Percentiles rank a stretch among this genome's conserved stretches.
These are phyloP conservation scores for Acacia confusa DNA, from an alignment of 306 rosid species.

Conservation along the genomic window DNA sequence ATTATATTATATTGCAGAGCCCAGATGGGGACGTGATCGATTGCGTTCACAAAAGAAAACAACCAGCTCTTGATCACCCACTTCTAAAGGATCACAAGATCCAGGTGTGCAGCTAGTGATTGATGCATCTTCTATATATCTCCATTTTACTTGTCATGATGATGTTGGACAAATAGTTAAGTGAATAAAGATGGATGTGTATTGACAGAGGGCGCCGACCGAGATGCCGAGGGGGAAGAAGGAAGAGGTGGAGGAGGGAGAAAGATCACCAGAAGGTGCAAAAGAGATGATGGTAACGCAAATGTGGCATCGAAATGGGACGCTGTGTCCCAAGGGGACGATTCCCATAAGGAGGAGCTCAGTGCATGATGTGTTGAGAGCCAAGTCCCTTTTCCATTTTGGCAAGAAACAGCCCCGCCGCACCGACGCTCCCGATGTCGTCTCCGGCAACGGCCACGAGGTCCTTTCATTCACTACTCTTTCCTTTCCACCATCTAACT, in stretches of 20 bases:
- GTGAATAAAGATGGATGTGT: background rate
- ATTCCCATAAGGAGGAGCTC: constrained; percentile 76
- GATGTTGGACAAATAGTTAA: background rate
- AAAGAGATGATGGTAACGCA: constrained; percentile 40
- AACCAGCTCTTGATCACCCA: constrained; percentile 65
- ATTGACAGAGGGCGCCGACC: constrained; percentile 56
- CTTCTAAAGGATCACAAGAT: constrained; percentile 63
- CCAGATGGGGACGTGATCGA: constrained; percentile 64
- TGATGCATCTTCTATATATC: background rate
- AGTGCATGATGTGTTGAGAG: constrained; percentile 65
- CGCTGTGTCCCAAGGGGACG: constrained; percentile 77
- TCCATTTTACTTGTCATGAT: background rate
- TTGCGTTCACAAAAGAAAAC: constrained; percentile 61
- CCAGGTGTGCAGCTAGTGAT: constrained; percentile 47
- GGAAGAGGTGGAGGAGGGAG: constrained; percentile 2
- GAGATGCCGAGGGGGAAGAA: constrained; percentile 50
- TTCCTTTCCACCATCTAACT: background rate
- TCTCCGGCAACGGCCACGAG: constrained; percentile 85
- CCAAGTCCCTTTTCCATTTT: constrained; percentile 74
- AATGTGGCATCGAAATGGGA: constrained; percentile 87
- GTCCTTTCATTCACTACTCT: constrained; percentile 28
- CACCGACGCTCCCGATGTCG: constrained; percentile 67
- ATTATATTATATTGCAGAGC: constrained; percentile 48
- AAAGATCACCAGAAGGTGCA: background rate
- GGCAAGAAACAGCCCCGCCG: constrained; percentile 64